Evolutionary conservation across 345 rosid species (phyloP).

Genomic region (Psidium friedrichsthalianum): DNA sequence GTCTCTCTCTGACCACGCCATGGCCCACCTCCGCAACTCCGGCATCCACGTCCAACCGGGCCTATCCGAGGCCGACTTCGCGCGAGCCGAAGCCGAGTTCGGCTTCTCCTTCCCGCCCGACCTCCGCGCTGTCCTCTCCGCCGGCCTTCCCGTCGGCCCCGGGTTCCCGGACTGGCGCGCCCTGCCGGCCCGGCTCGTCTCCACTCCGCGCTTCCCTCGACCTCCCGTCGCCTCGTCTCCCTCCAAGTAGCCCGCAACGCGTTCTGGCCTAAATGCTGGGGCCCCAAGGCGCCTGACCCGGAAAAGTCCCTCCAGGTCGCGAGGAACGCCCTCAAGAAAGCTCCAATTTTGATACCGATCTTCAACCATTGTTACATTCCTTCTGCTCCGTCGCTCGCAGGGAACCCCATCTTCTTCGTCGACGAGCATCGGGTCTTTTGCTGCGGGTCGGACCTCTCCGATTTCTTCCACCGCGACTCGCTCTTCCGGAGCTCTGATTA

Average conservation of each 20-base stretch:
- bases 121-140: conserved; percentile 73
- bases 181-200: conserved; percentile 59
- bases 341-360: conserved; percentile 85
- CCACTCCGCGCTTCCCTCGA: conserved; percentile 78
- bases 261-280: conserved; percentile 94
- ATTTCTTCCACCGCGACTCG: conserved; percentile 78
- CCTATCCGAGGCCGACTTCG: conserved; percentile 73
- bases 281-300: conserved; percentile 74
- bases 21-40: conserved; percentile 55
- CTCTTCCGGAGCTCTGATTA: conserved; percentile 42
- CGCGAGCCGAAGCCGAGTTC: conserved; percentile 81
- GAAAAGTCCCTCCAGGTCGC: conserved; percentile 82
- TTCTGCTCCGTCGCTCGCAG: conserved; percentile 76
- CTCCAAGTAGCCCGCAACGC: conserved; percentile 86
- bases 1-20: conserved; percentile 68
- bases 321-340: conserved; percentile 72
- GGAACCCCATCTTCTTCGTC: conserved; percentile 86
- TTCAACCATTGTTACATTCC: conserved; percentile 93
- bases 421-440: conserved; percentile 85
- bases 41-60: conserved; percentile 76
- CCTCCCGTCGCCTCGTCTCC: conserved; percentile 74
- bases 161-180: conserved; percentile 94
- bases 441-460: conserved; percentile 89
- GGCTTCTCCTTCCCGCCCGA: conserved; percentile 92
- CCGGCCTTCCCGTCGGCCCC: conserved; percentile 79